Evolutionary conservation across 768 basidiomycete genomes (phyloP).

Genomic region (Mycena indigotica): DNA sequence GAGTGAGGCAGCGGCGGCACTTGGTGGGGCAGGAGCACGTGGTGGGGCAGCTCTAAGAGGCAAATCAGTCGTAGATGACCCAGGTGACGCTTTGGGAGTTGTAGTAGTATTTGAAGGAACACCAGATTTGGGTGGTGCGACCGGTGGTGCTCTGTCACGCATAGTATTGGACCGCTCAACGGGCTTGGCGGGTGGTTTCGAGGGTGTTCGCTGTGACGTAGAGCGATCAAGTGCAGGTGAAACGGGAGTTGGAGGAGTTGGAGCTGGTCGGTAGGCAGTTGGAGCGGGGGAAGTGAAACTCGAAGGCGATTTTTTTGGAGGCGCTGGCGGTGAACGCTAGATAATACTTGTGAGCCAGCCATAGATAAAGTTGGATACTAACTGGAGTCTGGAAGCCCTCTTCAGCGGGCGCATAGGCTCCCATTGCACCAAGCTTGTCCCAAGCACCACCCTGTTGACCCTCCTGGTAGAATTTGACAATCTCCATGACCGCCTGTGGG

Average conservation of each 20-base stretch:
- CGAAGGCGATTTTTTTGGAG: constrained; percentile 43
- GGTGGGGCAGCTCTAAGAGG: constrained; percentile 37
- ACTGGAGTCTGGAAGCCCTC: constrained; percentile 61
- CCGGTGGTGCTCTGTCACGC: constrained; percentile 43
- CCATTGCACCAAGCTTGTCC: constrained; percentile 80
- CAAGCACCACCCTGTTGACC: constrained; percentile 77
- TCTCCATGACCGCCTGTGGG: constrained; percentile 97
- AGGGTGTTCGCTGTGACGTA: constrained; percentile 77
- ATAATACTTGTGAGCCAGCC: constrained; percentile 19
- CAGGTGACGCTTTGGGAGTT: constrained; percentile 54
- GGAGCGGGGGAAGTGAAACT: constrained; percentile 37
- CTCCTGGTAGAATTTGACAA: constrained; percentile 98
- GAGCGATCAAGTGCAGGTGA: constrained; percentile 82
- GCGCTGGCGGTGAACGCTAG: constrained; percentile 53
- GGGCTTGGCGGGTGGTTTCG: constrained; percentile 49
- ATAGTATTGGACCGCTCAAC: constrained; percentile 73
- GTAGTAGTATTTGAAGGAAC: constrained; percentile 32
- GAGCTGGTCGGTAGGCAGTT: constrained; percentile 71
- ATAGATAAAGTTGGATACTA: constrained; percentile 30
- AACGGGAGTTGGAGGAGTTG: constrained; percentile 66
- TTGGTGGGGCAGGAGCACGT: constrained; percentile 40
- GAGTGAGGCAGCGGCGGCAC: constrained; percentile 63
- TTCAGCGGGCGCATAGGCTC: constrained; percentile 36
- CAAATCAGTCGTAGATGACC: constrained; percentile 61
- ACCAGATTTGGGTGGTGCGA: constrained; percentile 30